Base-by-base conservation (phyloP, 805 yeast species). In the Hyphopichia homilentoma region DNA sequence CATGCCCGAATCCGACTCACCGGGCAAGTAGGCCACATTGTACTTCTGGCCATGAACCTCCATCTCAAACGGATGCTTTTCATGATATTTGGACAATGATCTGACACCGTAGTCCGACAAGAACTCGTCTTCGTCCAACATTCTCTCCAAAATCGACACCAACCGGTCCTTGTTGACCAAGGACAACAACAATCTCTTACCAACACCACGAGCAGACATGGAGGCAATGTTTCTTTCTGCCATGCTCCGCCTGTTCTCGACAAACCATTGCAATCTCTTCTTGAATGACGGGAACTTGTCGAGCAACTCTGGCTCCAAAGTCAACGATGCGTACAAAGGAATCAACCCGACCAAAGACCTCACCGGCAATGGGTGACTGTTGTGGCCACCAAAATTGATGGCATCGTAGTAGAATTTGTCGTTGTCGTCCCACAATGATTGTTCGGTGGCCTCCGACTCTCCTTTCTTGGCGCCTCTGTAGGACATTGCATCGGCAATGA, bases 401-500 rank as follows among this genome's bases (percentile, higher is more conserved):
- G 94, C 87, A 58, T 88, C 97, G 52, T 88, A 88, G 59, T 84
- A 88, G 53, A 88, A 88, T 48, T 85, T 75, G 53, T 87, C 96
- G 15, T 76, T 75, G 34, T 87, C 96, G 56, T 86, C 87, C 97
- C 97, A 88, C 43, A 88, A 67, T 1, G 89, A 81, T 43, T 74
- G 77, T 25, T 71, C 75, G 11, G 76, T 66, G 6, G 54, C 44
- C 23, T 64, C 65, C 15, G 59, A 61, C 21, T 60, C 65, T 7
- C 67, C 66, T 30, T 52, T 50, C 17, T 47, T 54, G 15, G 71
- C 70, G 23, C 64, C 66, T 28, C 70, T 65, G 56, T 75, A 84
- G 9, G 94, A 79, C 95, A 88, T 84, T 7, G 96, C 95, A 59
- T 88, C 97, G 16, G 96, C 87, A 65, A 88, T 88, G 51, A 87